Conservation (phyloP, 768 basidiomycete species). For the Holtermanniella nyarrowii region DNA sequence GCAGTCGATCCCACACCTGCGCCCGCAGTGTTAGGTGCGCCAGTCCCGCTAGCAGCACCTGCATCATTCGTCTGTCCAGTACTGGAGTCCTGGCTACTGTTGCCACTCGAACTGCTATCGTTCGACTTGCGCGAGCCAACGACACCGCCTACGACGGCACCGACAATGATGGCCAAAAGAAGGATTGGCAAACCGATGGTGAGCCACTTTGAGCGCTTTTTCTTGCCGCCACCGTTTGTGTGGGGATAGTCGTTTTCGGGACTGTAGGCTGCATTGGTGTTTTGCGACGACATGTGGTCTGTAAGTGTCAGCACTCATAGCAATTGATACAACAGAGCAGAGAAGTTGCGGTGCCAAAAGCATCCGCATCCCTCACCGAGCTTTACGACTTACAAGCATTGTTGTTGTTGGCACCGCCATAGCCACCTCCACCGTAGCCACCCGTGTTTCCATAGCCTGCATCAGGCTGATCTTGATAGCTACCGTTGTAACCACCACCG, state of each 20-base stretch:
- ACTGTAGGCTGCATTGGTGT: constrained; percentile 24
- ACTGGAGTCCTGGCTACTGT: constrained; percentile 42
- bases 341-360: no score
- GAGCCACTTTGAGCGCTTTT: constrained; percentile 41
- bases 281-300: constrained; percentile 30
- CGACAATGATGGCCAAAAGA: constrained; percentile 40
- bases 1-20: constrained; percentile 16
- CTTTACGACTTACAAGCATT: constrained; percentile 2
- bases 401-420: constrained; percentile 5
- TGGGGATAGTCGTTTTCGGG: background rate
- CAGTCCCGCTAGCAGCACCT: constrained; percentile 8
- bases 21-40: constrained; percentile 16
- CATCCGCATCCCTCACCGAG: no score
- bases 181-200: constrained; percentile 40
- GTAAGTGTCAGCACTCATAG: background rate
- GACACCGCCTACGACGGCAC: constrained; percentile 57
- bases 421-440: constrained; percentile 16
- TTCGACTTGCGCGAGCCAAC: constrained; percentile 53
- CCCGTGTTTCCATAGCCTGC: constrained; percentile 10
- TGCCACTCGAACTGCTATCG: constrained; percentile 10
- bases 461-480: constrained; percentile 26
- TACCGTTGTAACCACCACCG: constrained; percentile 7
- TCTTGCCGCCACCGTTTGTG: constrained; percentile 15
- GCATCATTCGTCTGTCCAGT: constrained; percentile 18
- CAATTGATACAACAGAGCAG: no score